Conservation (phyloP, 2,329 filamentous ascomycete species). For the Monosporascus sp. region DNA sequence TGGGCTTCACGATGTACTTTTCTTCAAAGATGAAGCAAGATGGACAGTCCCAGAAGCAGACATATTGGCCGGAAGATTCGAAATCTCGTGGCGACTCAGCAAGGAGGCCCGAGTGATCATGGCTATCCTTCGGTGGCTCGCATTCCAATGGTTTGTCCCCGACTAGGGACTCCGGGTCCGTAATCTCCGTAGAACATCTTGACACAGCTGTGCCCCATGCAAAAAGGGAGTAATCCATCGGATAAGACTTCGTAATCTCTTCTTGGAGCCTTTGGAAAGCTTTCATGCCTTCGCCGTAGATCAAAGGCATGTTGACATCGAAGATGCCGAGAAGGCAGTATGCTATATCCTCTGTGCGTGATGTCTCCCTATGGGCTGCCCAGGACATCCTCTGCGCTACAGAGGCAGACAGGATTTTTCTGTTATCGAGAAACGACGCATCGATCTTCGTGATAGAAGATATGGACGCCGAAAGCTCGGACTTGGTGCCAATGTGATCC, state of each 20-base stretch:
- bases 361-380: conserved; percentile 16
- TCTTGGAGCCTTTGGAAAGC: conserved; percentile 20
- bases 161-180: neutral
- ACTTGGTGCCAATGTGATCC: conserved; percentile 14
- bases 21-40: neutral
- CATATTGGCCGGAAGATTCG: neutral
- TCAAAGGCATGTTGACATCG: conserved; percentile 21
- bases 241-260: conserved; percentile 13
- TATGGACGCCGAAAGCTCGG: conserved; percentile 9
- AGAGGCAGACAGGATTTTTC: conserved; percentile 7
- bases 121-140: neutral
- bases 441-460: conserved; percentile 15
- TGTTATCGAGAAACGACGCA: conserved; percentile 8
- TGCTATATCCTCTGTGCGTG: conserved; percentile 19
- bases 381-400: conserved; percentile 23
- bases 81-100: neutral
- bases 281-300: conserved; percentile 22
- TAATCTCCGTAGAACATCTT: neutral
- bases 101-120: conserved; percentile 3
- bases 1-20: neutral
- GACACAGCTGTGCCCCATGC: conserved; percentile 12
- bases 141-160: conserved; percentile 2
- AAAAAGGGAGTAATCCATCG: conserved; percentile 20
- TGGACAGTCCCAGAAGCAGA: neutral
- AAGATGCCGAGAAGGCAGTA: conserved; percentile 26